Conservation (phyloP, 2,329 filamentous ascomycete genomes). For the Tolypocladium inflatum region DNA sequence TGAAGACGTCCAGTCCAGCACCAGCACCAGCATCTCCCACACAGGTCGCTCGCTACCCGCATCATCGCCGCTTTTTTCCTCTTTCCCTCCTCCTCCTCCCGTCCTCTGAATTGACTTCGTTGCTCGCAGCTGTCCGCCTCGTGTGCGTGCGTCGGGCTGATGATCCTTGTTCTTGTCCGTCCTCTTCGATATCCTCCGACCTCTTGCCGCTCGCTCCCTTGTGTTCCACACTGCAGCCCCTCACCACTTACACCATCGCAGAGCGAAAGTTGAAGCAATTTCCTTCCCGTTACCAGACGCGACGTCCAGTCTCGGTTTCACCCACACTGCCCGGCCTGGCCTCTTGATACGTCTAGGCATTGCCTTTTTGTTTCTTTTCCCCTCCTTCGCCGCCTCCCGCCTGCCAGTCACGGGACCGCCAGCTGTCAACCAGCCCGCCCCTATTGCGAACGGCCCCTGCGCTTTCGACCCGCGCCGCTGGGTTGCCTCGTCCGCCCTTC, state of each 20-base stretch:
- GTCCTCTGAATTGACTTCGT: not conserved
- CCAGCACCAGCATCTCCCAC: not conserved
- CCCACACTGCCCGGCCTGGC: not conserved
- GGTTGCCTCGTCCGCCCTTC: not conserved
- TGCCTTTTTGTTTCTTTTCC: not conserved
- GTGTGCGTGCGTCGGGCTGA: not conserved
- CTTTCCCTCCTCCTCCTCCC: not conserved
- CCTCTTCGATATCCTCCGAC: not conserved
- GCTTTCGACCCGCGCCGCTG: not conserved
- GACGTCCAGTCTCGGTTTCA: not conserved
- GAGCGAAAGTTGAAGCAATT: not conserved
- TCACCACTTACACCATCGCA: constrained; percentile 3
- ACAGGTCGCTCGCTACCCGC: not conserved
- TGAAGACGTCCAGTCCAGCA: not conserved
- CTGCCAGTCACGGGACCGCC: not conserved
- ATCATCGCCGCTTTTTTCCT: not conserved
- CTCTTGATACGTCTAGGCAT: not conserved
- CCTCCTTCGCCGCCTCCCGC: not conserved
- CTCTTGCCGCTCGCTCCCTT: not conserved
- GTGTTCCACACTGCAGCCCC: not conserved
- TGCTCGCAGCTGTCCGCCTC: not conserved
- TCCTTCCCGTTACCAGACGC: not conserved
- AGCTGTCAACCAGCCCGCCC: not conserved
- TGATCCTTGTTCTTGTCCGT: not conserved
- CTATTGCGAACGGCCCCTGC: not conserved